A percentile compares a stretch with the other conserved stretches of the same genome.
Conservation (phyloP, 805 yeast species). For the Starmerella sp. region DNA sequence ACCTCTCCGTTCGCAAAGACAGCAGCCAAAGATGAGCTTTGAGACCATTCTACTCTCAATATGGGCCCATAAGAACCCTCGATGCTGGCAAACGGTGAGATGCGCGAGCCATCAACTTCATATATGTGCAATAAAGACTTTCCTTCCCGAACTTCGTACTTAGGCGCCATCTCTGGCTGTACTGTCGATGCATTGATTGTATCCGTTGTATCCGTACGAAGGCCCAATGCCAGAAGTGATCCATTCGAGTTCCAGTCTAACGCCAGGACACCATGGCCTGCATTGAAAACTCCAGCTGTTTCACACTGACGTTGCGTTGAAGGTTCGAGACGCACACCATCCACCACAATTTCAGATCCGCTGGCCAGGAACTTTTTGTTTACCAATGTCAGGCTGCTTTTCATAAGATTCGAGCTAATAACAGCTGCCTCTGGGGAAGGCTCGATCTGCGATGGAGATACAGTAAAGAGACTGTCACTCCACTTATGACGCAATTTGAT, state of each 20-base stretch:
- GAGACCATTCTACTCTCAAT: slow-evolving; percentile 9
- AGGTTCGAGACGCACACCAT: slow-evolving; percentile 9
- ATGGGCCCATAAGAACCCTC: slow-evolving; percentile 20
- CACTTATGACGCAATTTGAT: slow-evolving; percentile 40
- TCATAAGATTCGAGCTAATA: neutral
- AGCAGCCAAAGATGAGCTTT: neutral
- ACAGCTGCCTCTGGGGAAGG: neutral
- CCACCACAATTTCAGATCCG: slow-evolving; percentile 1
- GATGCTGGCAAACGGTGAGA: slow-evolving; percentile 29
- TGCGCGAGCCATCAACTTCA: slow-evolving; percentile 26
- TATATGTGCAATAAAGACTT: slow-evolving; percentile 1
- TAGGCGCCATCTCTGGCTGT: neutral
- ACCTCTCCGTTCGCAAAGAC: neutral
- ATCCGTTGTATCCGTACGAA: slow-evolving; percentile 26
- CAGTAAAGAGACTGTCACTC: slow-evolving; percentile 39
- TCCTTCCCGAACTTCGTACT: neutral
- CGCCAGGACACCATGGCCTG: slow-evolving; percentile 11
- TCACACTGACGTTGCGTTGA: slow-evolving; percentile 3
- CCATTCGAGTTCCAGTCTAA: slow-evolving; percentile 8
- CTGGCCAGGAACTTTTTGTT: neutral
- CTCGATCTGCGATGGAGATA: slow-evolving; percentile 24
- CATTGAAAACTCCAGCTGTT: slow-evolving; percentile 11
- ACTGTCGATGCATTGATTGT: slow-evolving; percentile 28
- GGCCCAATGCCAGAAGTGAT: slow-evolving; percentile 11
- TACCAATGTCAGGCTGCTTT: neutral